Base-by-base conservation (phyloP, 1,284 basidiomycete species). In the Phylloboletellus chloephorus region DNA sequence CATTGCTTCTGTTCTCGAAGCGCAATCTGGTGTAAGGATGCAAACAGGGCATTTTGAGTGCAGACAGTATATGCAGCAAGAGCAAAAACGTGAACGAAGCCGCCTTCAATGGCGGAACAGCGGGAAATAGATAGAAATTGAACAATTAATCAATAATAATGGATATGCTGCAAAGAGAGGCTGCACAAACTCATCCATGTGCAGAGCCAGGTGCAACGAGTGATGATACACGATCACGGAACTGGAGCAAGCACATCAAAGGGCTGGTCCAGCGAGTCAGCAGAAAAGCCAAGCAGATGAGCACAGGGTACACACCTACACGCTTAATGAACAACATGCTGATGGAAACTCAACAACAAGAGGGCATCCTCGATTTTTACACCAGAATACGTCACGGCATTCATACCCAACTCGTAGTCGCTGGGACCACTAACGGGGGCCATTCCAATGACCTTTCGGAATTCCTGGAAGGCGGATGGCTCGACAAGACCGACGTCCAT, bases 301-400 rank as follows among this genome's bases (percentile, higher is more conserved):
- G 37, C 23, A 28, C 29, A 9, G 24, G 29, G 34, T 10, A 50
- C 53, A n/a, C 44, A 60, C 59, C 49, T 58, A 52, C 44, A 47
- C 22, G 44, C 32, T 68, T 67, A 78, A 48, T 74, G 77, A 53
- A 76, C 72, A 50, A 71, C 67, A 50, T 79, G 76, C 35, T 78
- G 74, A 53, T 82, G 78, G 65, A 85, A 85, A 57, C 78, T 78
- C 48, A 85, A 67, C 37, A 85, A 64, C 28, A 85, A 62, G 28
- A 82, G 63, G 5, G 82, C 82, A 53, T 85, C 82, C 52, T 82
- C 81, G 31, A 79, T 60, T 48, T 73, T 67, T 36, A 73, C 69
- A 40, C 71, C 69, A 11, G 68, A 61, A 42, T 48, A 63, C 21
- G 56, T 59, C 30, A 62, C 47, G 16, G 53, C 31, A n/a, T 50